These are phyloP conservation scores for Fraxinus latifolia DNA, from an alignment of 305 asterid species.

Conservation along the genomic window DNA sequence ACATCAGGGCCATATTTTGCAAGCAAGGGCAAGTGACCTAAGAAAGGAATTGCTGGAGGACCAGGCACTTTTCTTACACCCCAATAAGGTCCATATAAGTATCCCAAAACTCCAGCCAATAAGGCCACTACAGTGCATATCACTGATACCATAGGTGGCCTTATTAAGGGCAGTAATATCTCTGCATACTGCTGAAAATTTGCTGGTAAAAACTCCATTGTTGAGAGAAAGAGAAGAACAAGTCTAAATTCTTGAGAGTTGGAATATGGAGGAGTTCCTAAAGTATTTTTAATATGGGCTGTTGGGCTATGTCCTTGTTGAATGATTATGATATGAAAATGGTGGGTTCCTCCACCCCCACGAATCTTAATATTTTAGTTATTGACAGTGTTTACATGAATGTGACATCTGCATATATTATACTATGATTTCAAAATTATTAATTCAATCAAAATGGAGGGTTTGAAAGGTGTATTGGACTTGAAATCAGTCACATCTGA, in stretches of 20 bases:
- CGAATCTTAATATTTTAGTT: conserved; percentile 1
- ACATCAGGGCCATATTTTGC: conserved; percentile 85
- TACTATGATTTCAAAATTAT: conserved; percentile 7
- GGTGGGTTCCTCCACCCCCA: conserved; percentile 37
- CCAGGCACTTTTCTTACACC: conserved; percentile 82
- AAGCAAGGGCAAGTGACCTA: conserved; percentile 89
- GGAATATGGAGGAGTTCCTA: not conserved
- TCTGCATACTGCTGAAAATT: not conserved
- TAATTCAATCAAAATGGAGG: conserved; percentile 7
- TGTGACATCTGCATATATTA: conserved; percentile 22
- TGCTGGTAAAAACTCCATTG: conserved; percentile 32
- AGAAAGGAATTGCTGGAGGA: conserved; percentile 71
- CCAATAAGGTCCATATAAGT: conserved; percentile 79
- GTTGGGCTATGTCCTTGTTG: conserved; percentile 32
- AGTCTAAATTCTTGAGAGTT: not conserved
- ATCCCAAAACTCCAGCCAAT: conserved; percentile 38
- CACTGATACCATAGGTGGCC: conserved; percentile 26
- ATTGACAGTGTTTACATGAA: conserved; percentile 25
- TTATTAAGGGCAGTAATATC: conserved; percentile 15
- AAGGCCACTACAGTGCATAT: conserved; percentile 35
- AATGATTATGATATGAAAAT: conserved; percentile 31
- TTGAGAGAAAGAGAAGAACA: conserved; percentile 12
- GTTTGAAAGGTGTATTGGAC: not conserved
- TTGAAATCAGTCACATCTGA: conserved; percentile 2
- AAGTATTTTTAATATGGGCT: conserved; percentile 7